Percentiles rank a stretch among this genome's conserved stretches.
These are phyloP conservation scores for Rhododendron kiyosumense DNA, from an alignment of 148 eudicot species.

Conservation along the genomic window DNA sequence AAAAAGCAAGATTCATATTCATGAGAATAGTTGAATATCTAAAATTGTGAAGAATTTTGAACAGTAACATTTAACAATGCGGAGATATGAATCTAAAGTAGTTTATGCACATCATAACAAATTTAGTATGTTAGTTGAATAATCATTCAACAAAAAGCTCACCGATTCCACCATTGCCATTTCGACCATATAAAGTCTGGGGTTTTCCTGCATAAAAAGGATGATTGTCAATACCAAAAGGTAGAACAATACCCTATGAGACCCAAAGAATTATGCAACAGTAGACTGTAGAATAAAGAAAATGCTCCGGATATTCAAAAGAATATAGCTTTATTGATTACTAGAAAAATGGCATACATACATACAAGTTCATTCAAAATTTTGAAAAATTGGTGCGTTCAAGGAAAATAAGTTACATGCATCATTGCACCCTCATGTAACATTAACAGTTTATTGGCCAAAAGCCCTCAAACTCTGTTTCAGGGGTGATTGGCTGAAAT, in stretches of 20 bases:
- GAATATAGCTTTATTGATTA: neutral
- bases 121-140: no score
- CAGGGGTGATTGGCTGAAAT: neutral
- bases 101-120: neutral
- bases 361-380: neutral
- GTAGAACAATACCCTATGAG: no score
- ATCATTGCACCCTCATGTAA: neutral
- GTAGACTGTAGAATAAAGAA: neutral
- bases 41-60: neutral
- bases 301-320: neutral
- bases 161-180: slow-evolving; percentile 63
- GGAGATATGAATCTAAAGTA: neutral
- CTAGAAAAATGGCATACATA: neutral
- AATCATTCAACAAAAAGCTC: slow-evolving; percentile 24
- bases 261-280: neutral
- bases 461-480: neutral
- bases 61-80: neutral
- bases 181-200: slow-evolving; percentile 74
- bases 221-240: slow-evolving; percentile 10
- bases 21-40: neutral
- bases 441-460: neutral
- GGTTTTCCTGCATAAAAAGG: slow-evolving; percentile 59
- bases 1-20: neutral
- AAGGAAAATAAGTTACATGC: neutral
- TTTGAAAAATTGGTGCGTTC: neutral